These are phyloP conservation scores for Boletus barrowsii DNA, from an alignment of 768 basidiomycete genomes.

Conservation along the genomic window DNA sequence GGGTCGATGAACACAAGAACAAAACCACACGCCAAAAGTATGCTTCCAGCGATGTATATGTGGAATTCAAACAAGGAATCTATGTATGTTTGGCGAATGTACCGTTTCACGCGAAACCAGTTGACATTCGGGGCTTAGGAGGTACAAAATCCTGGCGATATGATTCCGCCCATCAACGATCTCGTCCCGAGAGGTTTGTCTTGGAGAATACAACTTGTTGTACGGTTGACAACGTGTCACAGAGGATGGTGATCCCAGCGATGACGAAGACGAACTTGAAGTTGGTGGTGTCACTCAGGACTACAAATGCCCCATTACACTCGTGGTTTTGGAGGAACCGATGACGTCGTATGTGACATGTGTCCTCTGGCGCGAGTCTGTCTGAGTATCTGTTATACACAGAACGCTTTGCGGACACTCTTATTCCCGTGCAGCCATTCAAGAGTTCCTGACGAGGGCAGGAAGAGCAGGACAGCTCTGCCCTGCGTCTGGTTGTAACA, in stretches of 20 bases:
- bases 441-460: conserved; percentile 50
- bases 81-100: conserved; percentile 47
- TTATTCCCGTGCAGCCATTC: conserved; percentile 72
- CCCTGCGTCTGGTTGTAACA: conserved; percentile 71
- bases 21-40: conserved; percentile 82
- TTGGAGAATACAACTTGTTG: too few species aligned
- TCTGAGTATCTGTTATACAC: conserved; percentile 4
- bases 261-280: conserved; percentile 86
- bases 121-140: conserved; percentile 45
- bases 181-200: conserved; percentile 64
- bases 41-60: conserved; percentile 56
- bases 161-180: conserved; percentile 76
- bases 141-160: conserved; percentile 55
- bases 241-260: conserved; percentile 82
- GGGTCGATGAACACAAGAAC: conserved; percentile 44
- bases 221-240: background rate
- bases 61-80: conserved; percentile 58
- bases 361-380: background rate
- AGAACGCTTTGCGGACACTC: conserved; percentile 77
- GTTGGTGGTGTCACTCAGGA: conserved; percentile 82
- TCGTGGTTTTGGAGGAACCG: conserved; percentile 65
- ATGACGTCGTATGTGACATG: conserved; percentile 69
- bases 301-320: conserved; percentile 80
- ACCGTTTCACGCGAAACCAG: background rate
- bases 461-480: conserved; percentile 44